Evolutionary conservation across 1,284 basidiomycete species (phyloP).

Genomic region (Chalciporus sp.): DNA sequence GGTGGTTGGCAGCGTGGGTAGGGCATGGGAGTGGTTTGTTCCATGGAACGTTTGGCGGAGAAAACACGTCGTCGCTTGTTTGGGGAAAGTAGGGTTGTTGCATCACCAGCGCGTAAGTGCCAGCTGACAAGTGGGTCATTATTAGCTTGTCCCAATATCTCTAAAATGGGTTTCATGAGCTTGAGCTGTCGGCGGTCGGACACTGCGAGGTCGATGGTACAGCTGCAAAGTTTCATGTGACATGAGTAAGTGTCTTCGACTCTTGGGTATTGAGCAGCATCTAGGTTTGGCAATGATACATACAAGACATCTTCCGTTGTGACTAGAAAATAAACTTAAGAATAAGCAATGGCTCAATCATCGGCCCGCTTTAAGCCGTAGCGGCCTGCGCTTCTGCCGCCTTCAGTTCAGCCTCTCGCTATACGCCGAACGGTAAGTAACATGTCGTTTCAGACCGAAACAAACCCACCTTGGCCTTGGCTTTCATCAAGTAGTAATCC

Average conservation of each 20-base stretch:
- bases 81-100: too few relatives aligned
- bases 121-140: too few relatives aligned
- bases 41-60: too few relatives aligned
- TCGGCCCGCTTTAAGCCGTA: not conserved
- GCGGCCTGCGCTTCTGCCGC: not conserved
- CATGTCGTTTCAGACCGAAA: not conserved
- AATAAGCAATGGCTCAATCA: not conserved
- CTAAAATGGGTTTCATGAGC: not conserved
- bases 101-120: not conserved
- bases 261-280: not conserved
- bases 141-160: not conserved
- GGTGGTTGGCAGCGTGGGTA: not conserved
- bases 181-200: not conserved
- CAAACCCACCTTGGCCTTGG: conserved; percentile 41
- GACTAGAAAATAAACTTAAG: not conserved
- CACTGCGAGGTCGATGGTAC: too few relatives aligned
- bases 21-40: not conserved
- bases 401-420: conserved; percentile 7
- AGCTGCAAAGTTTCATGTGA: too few relatives aligned
- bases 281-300: not conserved
- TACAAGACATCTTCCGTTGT: too few relatives aligned
- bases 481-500: conserved; percentile 78
- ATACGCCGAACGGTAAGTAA: not conserved
- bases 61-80: too few relatives aligned
- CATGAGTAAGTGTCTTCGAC: too few relatives aligned